Conservation (phyloP, 495 filamentous ascomycete species). For the Xylaria longipes region DNA sequence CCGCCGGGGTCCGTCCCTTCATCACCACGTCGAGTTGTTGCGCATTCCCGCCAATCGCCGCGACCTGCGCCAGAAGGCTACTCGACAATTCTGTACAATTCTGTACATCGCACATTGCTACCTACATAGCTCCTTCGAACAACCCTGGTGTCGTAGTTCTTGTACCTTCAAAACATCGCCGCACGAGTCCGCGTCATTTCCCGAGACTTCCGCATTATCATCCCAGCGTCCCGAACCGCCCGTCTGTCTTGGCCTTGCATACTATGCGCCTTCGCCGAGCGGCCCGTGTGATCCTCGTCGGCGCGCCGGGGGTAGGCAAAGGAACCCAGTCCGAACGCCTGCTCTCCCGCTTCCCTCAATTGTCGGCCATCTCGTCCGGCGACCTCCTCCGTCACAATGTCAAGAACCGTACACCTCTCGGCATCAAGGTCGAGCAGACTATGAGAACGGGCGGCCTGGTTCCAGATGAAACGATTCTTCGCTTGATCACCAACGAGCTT, state of each 20-base stretch:
- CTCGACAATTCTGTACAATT: neutral
- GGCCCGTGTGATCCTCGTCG: slow-evolving; percentile 92
- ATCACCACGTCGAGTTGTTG: slow-evolving; percentile 8
- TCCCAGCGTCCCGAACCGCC: slow-evolving; percentile 11
- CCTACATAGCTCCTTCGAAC: neutral
- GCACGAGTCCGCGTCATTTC: neutral
- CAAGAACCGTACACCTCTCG: slow-evolving; percentile 81
- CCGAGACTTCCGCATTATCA: slow-evolving; percentile 19
- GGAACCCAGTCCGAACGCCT: slow-evolving; percentile 93
- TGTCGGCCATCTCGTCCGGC: slow-evolving; percentile 91
- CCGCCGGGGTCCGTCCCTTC: slow-evolving; percentile 17
- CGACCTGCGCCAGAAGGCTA: neutral
- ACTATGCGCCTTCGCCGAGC: slow-evolving; percentile 74
- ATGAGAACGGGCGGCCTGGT: slow-evolving; percentile 87
- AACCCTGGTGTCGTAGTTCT: neutral
- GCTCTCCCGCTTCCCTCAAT: slow-evolving; percentile 82
- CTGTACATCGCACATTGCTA: neutral
- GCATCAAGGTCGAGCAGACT: slow-evolving; percentile 84
- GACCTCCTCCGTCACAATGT: slow-evolving; percentile 94
- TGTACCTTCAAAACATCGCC: neutral
- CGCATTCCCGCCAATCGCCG: neutral
- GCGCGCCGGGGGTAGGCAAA: slow-evolving; percentile 92
- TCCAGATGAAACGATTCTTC: slow-evolving; percentile 87
- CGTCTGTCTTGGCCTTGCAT: slow-evolving; percentile 15
- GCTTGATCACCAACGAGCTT: slow-evolving; percentile 88